Conservation (phyloP, 2,329 filamentous ascomycete genomes). For the Diaporthe amygdali region DNA sequence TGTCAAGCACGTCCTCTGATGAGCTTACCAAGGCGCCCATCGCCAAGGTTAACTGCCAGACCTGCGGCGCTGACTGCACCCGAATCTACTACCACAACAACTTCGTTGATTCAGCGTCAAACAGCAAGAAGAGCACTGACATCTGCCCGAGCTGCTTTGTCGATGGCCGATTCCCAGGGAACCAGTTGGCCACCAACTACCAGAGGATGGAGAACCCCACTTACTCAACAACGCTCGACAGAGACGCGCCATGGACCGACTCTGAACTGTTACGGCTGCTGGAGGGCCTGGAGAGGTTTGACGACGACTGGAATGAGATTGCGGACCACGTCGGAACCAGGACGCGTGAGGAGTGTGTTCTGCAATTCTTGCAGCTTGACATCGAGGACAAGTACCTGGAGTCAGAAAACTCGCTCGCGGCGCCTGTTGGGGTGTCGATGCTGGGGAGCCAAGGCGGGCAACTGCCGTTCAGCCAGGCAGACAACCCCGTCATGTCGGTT, state of each 20-base stretch:
- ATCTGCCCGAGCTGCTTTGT: constrained; percentile 91
- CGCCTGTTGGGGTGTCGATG: constrained; percentile 65
- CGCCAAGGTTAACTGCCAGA: constrained; percentile 81
- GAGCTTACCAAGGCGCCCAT: constrained; percentile 70
- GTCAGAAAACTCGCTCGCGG: constrained; percentile 64
- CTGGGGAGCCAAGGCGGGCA: constrained; percentile 78
- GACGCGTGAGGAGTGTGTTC: constrained; percentile 92
- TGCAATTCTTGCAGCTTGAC: constrained; percentile 94
- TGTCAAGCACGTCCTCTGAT: constrained; percentile 54
- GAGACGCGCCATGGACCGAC: constrained; percentile 90
- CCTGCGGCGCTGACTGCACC: constrained; percentile 89
- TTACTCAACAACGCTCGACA: constrained; percentile 78
- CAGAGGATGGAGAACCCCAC: constrained; percentile 87
- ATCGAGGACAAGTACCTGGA: constrained; percentile 98
- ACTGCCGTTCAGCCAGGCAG: constrained; percentile 87
- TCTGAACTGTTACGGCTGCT: constrained; percentile 87
- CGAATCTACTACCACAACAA: constrained; percentile 65
- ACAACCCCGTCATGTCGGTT: constrained; percentile 96
- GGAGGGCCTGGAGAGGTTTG: constrained; percentile 89
- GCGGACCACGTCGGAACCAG: constrained; percentile 90
- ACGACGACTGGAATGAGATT: constrained; percentile 95
- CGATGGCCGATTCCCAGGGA: constrained; percentile 81
- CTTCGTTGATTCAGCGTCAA: constrained; percentile 54
- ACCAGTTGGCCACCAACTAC: constrained; percentile 81
- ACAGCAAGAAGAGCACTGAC: constrained; percentile 77